These are phyloP conservation scores for Pseudocercospora pini-densiflorae DNA, from an alignment of 2,329 filamentous ascomycete genomes.

Conservation along the genomic window DNA sequence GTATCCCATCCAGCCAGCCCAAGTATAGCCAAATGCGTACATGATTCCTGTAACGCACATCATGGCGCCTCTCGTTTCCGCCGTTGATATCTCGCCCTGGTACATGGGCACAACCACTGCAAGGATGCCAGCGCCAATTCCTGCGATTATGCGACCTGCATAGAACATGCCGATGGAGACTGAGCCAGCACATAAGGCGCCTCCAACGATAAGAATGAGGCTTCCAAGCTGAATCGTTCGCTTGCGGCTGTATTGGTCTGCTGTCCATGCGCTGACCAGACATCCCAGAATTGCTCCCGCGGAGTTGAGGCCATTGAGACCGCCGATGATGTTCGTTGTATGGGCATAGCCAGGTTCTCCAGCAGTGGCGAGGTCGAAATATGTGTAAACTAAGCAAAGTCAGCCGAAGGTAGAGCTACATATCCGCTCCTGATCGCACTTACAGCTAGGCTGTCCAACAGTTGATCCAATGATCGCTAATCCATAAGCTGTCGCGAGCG, in stretches of 20 bases:
- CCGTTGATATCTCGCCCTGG: constrained; percentile 47
- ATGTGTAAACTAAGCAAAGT: constrained; percentile 42
- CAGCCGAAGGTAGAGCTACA: neutral
- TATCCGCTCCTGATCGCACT: neutral
- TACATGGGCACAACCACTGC: constrained; percentile 39
- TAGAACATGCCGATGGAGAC: constrained; percentile 49
- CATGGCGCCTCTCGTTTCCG: constrained; percentile 47
- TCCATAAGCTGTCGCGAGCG: constrained; percentile 41
- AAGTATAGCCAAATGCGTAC: constrained; percentile 48
- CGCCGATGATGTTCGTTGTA: constrained; percentile 50
- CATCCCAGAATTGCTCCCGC: constrained; percentile 49
- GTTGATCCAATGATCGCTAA: constrained; percentile 49
- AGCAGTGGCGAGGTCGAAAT: constrained; percentile 46
- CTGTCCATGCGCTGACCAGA: constrained; percentile 45
- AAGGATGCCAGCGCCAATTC: constrained; percentile 44
- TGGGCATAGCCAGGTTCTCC: constrained; percentile 47
- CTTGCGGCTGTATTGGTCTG: constrained; percentile 45
- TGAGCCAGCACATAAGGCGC: constrained; percentile 45
- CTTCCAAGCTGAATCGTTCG: constrained; percentile 45
- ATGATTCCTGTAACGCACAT: constrained; percentile 48
- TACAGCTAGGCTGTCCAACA: constrained; percentile 51
- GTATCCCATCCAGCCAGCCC: constrained; percentile 49
- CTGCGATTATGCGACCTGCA: constrained; percentile 45
- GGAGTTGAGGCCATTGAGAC: constrained; percentile 52
- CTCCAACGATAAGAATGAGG: constrained; percentile 45